Conservation (phyloP, 805 yeast genomes). For the Gaillardinia entomophila region DNA sequence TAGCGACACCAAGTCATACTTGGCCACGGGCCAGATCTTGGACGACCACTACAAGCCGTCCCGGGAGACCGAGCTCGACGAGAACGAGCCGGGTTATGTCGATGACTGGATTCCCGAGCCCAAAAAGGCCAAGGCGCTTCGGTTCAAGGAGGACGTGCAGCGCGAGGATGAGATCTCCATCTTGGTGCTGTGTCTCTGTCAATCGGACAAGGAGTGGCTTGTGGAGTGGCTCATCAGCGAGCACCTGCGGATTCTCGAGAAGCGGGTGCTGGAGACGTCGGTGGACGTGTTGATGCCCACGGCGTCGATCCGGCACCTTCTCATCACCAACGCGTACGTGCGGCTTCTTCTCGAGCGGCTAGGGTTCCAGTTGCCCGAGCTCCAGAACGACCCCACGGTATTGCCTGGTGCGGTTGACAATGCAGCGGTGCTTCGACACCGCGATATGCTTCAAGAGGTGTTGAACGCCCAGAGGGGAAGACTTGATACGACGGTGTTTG, state of each 20-base stretch:
- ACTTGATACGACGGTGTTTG: constrained; percentile 2
- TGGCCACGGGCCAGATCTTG: constrained; percentile 54
- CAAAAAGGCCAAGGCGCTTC: constrained; percentile 28
- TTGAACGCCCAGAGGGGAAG: constrained; percentile 12
- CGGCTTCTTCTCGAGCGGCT: constrained; percentile 41
- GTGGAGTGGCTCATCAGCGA: constrained; percentile 41
- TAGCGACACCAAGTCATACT: constrained; percentile 42
- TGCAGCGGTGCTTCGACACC: constrained; percentile 25
- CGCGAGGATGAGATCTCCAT: constrained; percentile 47
- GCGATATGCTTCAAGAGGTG: constrained; percentile 39
- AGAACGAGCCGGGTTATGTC: constrained; percentile 8
- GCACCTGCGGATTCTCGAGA: constrained; percentile 23
- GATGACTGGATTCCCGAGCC: constrained; percentile 15
- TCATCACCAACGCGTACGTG: constrained; percentile 44
- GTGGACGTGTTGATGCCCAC: constrained; percentile 8
- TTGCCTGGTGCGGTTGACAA: constrained; percentile 27
- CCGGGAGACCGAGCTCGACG: constrained; percentile 1
- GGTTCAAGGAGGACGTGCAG: constrained; percentile 20
- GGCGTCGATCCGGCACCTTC: constrained; percentile 16
- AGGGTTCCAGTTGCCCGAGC: constrained; percentile 42
- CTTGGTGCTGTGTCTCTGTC: constrained; percentile 43
- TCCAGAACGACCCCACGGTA: constrained; percentile 32
- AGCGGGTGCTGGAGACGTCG: constrained; percentile 12
- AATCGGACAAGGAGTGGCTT: constrained; percentile 35
- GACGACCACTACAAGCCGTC: constrained; percentile 14